Evolutionary conservation across 1,284 basidiomycete genomes (phyloP).

Genomic region (Austroboletus novae-zelandiae): DNA sequence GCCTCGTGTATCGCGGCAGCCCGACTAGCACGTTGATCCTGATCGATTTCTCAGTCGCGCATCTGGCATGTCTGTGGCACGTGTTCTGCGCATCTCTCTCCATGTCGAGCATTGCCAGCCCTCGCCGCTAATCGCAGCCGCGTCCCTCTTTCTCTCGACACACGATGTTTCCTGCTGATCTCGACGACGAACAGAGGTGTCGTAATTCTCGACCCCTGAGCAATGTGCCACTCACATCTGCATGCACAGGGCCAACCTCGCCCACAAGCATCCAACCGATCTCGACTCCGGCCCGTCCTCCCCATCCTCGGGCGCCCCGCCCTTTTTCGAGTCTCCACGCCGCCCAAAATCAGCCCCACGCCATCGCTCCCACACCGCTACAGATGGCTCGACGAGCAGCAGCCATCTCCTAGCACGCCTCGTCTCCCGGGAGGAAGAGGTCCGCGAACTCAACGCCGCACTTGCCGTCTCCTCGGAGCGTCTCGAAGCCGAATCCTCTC

Average conservation of each 20-base stretch:
- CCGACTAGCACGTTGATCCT: constrained; percentile 16
- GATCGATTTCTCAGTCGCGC: constrained; percentile 14
- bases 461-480: constrained; percentile 39
- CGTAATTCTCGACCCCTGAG: neutral
- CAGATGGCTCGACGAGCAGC: constrained; percentile 26
- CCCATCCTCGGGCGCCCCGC: constrained; percentile 21
- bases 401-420: constrained; percentile 37
- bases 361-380: constrained; percentile 25
- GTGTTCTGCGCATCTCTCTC: constrained; percentile 19
- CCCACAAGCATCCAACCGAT: constrained; percentile 30
- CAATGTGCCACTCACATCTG: neutral
- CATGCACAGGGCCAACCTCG: constrained; percentile 21
- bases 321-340: constrained; percentile 17
- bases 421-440: constrained; percentile 40
- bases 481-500: constrained; percentile 42
- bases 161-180: constrained; percentile 27
- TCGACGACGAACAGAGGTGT: constrained; percentile 32
- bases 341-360: constrained; percentile 27
- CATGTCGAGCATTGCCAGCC: constrained; percentile 12
- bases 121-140: constrained; percentile 9
- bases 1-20: constrained; percentile 24
- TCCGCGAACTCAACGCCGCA: constrained; percentile 38
- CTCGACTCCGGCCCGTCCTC: constrained; percentile 32
- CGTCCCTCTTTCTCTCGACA: constrained; percentile 13
- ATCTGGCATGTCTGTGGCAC: constrained; percentile 24